Conservation (phyloP, 1,139 yeast genomes). For the Candida tropicalis region DNA sequence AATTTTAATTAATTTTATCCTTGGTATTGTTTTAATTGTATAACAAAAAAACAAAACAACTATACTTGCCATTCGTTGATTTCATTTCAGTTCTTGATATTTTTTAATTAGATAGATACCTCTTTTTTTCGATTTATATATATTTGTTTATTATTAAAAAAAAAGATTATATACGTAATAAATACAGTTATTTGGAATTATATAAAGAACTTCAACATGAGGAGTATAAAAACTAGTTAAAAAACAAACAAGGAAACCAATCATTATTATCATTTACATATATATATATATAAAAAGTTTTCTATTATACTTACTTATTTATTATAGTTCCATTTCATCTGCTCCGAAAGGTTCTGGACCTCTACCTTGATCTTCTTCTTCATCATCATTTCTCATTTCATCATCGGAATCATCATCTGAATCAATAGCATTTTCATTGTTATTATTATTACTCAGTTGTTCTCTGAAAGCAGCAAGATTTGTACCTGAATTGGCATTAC, state of each 20-base stretch:
- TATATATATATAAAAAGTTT: too few relatives aligned
- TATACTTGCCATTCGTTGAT: background rate
- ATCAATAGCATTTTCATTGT: slow-evolving; percentile 44
- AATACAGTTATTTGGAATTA: too few relatives aligned
- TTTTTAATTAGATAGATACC: background rate
- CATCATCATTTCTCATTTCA: slow-evolving; percentile 57
- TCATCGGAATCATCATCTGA: slow-evolving; percentile 39
- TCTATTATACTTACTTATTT: background rate
- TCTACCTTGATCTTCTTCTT: slow-evolving; percentile 27
- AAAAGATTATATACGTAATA: background rate
- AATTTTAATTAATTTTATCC: background rate
- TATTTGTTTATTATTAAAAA: too few relatives aligned
- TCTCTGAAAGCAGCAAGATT: slow-evolving; percentile 22
- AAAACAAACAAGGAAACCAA: background rate
- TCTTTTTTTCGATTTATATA: background rate
- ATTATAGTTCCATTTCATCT: slow-evolving; percentile 67
- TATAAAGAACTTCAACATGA: too few relatives aligned
- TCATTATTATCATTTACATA: background rate
- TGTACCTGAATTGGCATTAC: slow-evolving; percentile 14
- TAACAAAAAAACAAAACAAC: background rate
- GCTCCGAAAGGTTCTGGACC: slow-evolving; percentile 62
- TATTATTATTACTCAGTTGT: slow-evolving; percentile 19
- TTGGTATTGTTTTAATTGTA: background rate
- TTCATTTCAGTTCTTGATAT: background rate
- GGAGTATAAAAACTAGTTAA: background rate